Percentiles rank a stretch among this genome's conserved stretches.
These are phyloP conservation scores for Candida sanyaensis DNA, from an alignment of 1,139 yeast species.

Conservation along the genomic window DNA sequence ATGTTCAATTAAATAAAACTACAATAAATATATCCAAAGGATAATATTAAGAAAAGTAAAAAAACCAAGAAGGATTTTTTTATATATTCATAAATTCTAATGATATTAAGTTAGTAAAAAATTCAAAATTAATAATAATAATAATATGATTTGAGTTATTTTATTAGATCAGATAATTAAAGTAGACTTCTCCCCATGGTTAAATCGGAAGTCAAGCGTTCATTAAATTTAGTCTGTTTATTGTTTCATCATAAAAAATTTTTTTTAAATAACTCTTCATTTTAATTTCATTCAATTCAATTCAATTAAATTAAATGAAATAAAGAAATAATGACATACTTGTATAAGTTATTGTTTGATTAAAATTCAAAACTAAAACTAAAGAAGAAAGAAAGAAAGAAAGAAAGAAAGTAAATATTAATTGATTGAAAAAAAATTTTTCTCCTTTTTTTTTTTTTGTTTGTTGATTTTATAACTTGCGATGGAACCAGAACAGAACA, in stretches of 20 bases:
- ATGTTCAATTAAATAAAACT: no score
- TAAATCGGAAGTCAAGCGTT: conserved; percentile 15
- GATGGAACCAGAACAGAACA: no score
- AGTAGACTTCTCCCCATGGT: conserved; percentile 15
- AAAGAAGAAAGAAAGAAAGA: no score
- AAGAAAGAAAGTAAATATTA: no score
- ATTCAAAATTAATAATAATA: no score
- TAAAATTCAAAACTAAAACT: no score
- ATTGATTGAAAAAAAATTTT: no score
- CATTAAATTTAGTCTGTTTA: conserved; percentile 14
- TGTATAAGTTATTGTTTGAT: not conserved
- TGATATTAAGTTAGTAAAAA: not conserved
- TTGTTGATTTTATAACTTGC: no score
- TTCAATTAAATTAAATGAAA: no score
- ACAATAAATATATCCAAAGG: not conserved
- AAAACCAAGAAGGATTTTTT: no score
- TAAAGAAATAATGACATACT: conserved; percentile 6
- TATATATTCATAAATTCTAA: not conserved
- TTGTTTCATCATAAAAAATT: conserved; percentile 11
- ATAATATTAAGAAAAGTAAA: not conserved
- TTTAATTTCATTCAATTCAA: not conserved
- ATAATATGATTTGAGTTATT: no score
- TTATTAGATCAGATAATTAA: conserved; percentile 7
- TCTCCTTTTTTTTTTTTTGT: no score
- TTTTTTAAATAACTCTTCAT: not conserved